A percentile compares a stretch with the other conserved stretches of the same genome.
These are phyloP conservation scores for Capsicum baccatum DNA, from an alignment of 257 asterid species.

Conservation along the genomic window DNA sequence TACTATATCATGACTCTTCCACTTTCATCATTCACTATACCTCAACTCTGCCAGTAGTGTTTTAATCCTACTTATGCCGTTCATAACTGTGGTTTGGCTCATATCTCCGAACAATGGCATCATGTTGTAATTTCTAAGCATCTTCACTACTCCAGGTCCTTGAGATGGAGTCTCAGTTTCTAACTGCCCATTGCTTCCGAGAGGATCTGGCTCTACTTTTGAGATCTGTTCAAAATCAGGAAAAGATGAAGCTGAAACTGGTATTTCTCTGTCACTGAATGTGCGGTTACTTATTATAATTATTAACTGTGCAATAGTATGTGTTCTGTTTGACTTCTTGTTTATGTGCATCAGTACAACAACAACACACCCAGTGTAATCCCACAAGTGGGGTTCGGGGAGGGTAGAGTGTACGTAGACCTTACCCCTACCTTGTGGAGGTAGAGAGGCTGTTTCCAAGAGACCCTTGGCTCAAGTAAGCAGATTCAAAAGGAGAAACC, in stretches of 20 bases:
- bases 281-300: background rate
- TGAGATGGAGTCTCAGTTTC: constrained; percentile 72
- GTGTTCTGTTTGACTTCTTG: background rate
- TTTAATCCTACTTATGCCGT: background rate
- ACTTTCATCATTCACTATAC: background rate
- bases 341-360: background rate
- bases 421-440: no score
- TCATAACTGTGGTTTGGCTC: constrained; percentile 24
- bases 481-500: background rate
- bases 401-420: background rate
- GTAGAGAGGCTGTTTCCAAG: no score
- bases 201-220: constrained; percentile 81
- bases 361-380: background rate
- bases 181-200: constrained; percentile 69
- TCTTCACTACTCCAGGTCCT: constrained; percentile 61
- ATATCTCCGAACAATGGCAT: background rate
- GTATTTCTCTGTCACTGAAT: constrained; percentile 48
- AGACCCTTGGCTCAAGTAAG: background rate
- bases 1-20: background rate
- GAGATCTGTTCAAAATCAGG: constrained; percentile 81
- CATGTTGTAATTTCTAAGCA: constrained; percentile 11
- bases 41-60: constrained; percentile 2
- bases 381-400: background rate
- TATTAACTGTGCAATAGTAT: background rate
- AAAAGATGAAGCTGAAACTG: constrained; percentile 86